Evolutionary conservation across 805 yeast species (phyloP), one percentile per base, ranked within the genome.

Genomic region (Ogataea corticis): DNA sequence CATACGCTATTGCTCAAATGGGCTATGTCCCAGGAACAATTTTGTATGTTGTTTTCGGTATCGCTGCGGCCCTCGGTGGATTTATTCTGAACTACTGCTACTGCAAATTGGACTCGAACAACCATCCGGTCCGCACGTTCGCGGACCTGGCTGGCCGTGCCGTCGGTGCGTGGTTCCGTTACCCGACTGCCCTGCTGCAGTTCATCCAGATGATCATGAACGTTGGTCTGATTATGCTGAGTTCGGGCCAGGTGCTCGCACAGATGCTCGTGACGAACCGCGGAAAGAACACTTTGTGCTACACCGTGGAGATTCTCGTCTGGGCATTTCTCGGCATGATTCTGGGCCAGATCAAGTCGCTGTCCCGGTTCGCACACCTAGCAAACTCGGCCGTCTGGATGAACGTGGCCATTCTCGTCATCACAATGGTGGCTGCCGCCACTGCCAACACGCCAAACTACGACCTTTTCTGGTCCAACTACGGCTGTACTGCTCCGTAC

Each of bases 381-480:
- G 76, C 78, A 32, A 71, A 70, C 57, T 45, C 64, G 12, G 75
- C 77, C n/a, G 70, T 73, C 41, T 73, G 75, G 73, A 67, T 69
- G 70, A 73, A 71, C 58, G 61, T 73, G 49, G 66, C 69, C n/a
- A 62, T 71, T 32, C 65, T 71, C 50, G 60, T 73, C 42, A 65
- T 69, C 27, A 72, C 76, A 33, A 73, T 73, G 77, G 50, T 46
- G 21, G 68, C 58, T 13, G 72, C 72, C 39, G 75, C 65, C 17
- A 68, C 68, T 6, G 51, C 48, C 35, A 54, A 48, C 27, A 58
- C 50, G 9, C 73, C 74, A 42, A 67, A 71, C 54, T 69, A 58
- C 53, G 50, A 46, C 28, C 39, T 46, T 14, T 42, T 46, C 44
- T 46, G 50, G 50, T 46, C 50, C 29, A 46, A 46, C 38, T 46